Conservation (phyloP, 2,329 filamentous ascomycete genomes). For the Ceratocystis cubensis region DNA sequence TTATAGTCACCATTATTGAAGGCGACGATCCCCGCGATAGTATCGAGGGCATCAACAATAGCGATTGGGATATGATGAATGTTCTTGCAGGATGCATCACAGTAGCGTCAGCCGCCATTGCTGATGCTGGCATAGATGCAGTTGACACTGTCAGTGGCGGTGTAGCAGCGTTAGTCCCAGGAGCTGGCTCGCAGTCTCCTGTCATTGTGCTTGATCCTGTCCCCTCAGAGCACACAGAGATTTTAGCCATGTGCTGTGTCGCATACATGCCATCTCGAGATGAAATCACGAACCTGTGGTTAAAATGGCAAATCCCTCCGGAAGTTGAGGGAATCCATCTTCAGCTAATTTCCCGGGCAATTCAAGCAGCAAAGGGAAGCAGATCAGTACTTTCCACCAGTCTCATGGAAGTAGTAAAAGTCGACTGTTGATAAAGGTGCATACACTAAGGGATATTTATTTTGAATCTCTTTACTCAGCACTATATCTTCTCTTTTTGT, state of each 20-base stretch:
- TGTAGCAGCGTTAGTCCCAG: slow-evolving; percentile 63
- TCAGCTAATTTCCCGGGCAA: slow-evolving; percentile 31
- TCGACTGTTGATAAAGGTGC: background rate
- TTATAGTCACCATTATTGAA: slow-evolving; percentile 85
- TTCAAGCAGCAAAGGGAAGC: slow-evolving; percentile 33
- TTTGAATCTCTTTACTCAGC: background rate
- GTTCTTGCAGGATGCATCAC: slow-evolving; percentile 86
- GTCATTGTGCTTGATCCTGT: slow-evolving; percentile 66
- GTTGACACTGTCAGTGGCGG: slow-evolving; percentile 83
- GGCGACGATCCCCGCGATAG: slow-evolving; percentile 66
- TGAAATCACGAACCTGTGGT: slow-evolving; percentile 89
- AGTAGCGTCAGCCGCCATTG: slow-evolving; percentile 81
- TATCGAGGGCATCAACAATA: slow-evolving; percentile 38
- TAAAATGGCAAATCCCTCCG: slow-evolving; percentile 55
- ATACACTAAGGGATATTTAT: background rate
- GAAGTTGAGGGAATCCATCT: slow-evolving; percentile 29
- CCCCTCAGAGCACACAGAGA: slow-evolving; percentile 62
- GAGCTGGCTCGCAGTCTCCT: slow-evolving; percentile 28
- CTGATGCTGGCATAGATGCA: slow-evolving; percentile 91
- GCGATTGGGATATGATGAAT: slow-evolving; percentile 80
- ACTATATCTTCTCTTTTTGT: background rate
- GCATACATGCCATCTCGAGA: slow-evolving; percentile 78
- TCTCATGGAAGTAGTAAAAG: slow-evolving; percentile 29
- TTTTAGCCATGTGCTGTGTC: slow-evolving; percentile 76
- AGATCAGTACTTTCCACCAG: slow-evolving; percentile 27